phyloP scores from a whole-genome alignment of 768 basidiomycete species.

The Suillus ampliporus region DNA sequence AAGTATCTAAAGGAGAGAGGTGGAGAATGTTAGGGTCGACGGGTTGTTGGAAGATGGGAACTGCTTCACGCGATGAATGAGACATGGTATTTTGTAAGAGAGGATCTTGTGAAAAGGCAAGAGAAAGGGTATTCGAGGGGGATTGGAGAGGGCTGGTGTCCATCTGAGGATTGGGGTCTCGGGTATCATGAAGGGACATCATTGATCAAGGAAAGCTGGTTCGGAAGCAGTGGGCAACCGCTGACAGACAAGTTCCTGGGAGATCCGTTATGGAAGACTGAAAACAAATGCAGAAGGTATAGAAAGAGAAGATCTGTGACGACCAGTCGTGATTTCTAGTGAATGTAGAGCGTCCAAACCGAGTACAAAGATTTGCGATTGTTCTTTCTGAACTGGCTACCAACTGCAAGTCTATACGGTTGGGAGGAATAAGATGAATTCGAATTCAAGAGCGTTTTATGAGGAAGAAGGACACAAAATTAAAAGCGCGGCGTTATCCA shows the following conservation, averaged over 20 bases:
- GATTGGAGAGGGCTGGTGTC: slow-evolving; percentile 23
- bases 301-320: not conserved
- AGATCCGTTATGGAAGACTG: not conserved
- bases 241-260: slow-evolving; percentile 9
- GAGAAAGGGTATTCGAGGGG: slow-evolving; percentile 17
- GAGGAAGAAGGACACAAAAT: not conserved
- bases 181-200: slow-evolving; percentile 27
- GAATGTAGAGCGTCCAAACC: slow-evolving; percentile 9
- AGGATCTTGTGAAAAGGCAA: slow-evolving; percentile 21
- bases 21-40: slow-evolving; percentile 43
- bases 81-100: slow-evolving; percentile 19
- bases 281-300: not conserved
- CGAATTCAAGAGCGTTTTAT: slow-evolving; percentile 12
- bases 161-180: slow-evolving; percentile 24
- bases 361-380: slow-evolving; percentile 21
- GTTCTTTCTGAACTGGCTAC: slow-evolving; percentile 16
- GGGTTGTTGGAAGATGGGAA: slow-evolving; percentile 41
- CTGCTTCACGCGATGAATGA: slow-evolving; percentile 38
- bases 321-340: slow-evolving; percentile 6
- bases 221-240: slow-evolving; percentile 14
- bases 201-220: slow-evolving; percentile 14
- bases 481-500: slow-evolving; percentile 9
- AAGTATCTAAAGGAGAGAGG: slow-evolving; percentile 44
- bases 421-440: no score
- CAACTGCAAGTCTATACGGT: no score